Evolutionary conservation across 2,329 filamentous ascomycete genomes (phyloP), one percentile per base, ranked within the genome.

Genomic region (Rhynchosporium graminicola): DNA sequence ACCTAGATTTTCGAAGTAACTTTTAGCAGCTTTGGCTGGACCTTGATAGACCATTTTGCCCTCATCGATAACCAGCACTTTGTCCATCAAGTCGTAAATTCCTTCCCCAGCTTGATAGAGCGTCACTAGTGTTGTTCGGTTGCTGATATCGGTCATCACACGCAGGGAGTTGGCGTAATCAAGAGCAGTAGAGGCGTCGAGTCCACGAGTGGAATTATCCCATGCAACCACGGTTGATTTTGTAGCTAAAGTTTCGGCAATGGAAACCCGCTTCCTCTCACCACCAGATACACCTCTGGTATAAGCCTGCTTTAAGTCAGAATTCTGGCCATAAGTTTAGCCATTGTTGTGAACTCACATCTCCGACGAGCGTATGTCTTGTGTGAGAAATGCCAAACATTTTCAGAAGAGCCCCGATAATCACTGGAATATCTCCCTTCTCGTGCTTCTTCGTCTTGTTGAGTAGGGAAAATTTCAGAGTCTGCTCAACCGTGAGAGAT

Each of bases 381-480:
- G 90, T 92, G 71, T 94, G 90, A 12, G 80, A 81, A 61, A 94
- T 92, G 9, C 88, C 89, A 68, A 94, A 93, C 79, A 93, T 91
- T 70, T 86, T 88, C 73, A 92, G 76, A 51, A 94, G 77, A 0
- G 88, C 87, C 58, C 87, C 82, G 20, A 90, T 84, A 60, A 93
- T 87, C 61, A 90, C 76, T 0, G 86, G 85, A 29, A 92, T 89
- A 54, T 87, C 83, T 3, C 77, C 79, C 52, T 80, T 82, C 46
- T 85, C 84, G 54, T 84, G 79, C 74, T 88, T 89, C 75, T 83
- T 87, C 8, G 88, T 91, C 77, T 91, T 92, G 76, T 87, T 91
- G 74, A 86, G 83, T 55, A 93, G 77, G 0, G 90, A 88, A 70
- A 94, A 93, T 3, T 83, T 85, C 47, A 94, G 78, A 0, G 90